Evolutionary conservation across 257 asterid species (phyloP).

Genomic region (Gentiana macrophylla): DNA sequence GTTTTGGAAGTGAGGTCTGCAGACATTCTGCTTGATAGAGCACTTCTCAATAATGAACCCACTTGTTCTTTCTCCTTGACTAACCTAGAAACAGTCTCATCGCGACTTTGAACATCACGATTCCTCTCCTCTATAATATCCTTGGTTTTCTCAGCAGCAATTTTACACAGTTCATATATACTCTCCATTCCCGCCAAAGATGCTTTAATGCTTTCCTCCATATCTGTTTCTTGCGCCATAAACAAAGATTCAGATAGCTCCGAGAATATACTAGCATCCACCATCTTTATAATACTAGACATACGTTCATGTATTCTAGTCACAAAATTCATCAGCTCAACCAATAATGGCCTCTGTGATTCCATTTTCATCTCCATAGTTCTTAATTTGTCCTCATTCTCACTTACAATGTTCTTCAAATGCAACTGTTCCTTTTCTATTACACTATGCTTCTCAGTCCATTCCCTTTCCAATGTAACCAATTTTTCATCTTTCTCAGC

Average conservation of each 20-base stretch:
- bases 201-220: constrained; percentile 82
- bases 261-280: constrained; percentile 56
- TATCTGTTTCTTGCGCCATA: constrained; percentile 74
- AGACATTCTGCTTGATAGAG: constrained; percentile 65
- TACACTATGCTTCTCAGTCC: constrained; percentile 30
- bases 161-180: constrained; percentile 61
- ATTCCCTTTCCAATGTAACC: constrained; percentile 41
- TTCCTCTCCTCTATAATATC: constrained; percentile 59
- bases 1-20: constrained; percentile 75
- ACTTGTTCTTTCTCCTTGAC: constrained; percentile 86
- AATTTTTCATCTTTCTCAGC: constrained; percentile 48
- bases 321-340: constrained; percentile 66
- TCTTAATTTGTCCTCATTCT: constrained; percentile 32
- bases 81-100: constrained; percentile 60
- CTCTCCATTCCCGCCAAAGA: constrained; percentile 91
- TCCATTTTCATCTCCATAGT: constrained; percentile 36
- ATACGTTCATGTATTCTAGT: constrained; percentile 56
- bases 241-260: constrained; percentile 82
- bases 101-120: constrained; percentile 47
- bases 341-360: constrained; percentile 50
- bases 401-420: constrained; percentile 40
- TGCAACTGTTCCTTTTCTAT: constrained; percentile 50
- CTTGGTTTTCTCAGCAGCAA: constrained; percentile 56
- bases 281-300: constrained; percentile 60
- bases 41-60: constrained; percentile 79